Evolutionary conservation across 768 basidiomycete species (phyloP).

Genomic region (Boletellus ananas): DNA sequence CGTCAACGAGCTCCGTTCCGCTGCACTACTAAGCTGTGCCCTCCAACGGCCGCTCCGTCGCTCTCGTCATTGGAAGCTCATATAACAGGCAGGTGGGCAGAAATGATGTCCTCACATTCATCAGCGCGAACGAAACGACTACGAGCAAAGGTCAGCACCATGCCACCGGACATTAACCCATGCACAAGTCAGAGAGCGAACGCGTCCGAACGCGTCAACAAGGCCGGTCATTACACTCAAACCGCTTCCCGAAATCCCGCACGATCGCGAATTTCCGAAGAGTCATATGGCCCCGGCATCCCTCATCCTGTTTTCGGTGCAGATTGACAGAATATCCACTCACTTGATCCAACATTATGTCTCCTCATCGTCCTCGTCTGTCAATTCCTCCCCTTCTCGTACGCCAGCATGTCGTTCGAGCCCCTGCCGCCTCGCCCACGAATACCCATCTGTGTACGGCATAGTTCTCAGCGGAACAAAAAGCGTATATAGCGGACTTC

Average conservation of each 20-base stretch:
- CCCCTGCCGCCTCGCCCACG: conserved; percentile 72
- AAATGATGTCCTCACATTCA: not conserved
- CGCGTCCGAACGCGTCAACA: conserved; percentile 8
- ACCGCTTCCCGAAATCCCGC: conserved; percentile 20
- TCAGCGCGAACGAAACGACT: not conserved
- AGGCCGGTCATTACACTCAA: conserved; percentile 22
- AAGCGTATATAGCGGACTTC: conserved; percentile 74
- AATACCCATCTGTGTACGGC: conserved; percentile 81
- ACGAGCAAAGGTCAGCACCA: conserved; percentile 4
- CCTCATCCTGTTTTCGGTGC: conserved; percentile 40
- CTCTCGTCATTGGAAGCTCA: too few relatives aligned
- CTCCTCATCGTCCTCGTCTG: conserved; percentile 66
- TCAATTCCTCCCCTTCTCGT: conserved; percentile 78
- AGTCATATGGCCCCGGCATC: conserved; percentile 84
- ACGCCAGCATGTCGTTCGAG: conserved; percentile 60
- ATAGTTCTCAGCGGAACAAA: conserved; percentile 74
- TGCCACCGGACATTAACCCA: not conserved
- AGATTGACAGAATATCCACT: not conserved
- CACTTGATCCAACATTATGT: conserved; percentile 7
- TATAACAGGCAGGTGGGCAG: too few relatives aligned
- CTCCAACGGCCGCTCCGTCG: too few relatives aligned
- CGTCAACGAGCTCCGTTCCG: conserved; percentile 1
- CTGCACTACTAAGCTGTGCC: too few relatives aligned
- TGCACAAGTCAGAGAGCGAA: conserved; percentile 20
- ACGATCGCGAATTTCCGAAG: conserved; percentile 39